These are phyloP conservation scores for Toxicodendron radicans DNA, from an alignment of 345 rosid species.

Conservation along the genomic window DNA sequence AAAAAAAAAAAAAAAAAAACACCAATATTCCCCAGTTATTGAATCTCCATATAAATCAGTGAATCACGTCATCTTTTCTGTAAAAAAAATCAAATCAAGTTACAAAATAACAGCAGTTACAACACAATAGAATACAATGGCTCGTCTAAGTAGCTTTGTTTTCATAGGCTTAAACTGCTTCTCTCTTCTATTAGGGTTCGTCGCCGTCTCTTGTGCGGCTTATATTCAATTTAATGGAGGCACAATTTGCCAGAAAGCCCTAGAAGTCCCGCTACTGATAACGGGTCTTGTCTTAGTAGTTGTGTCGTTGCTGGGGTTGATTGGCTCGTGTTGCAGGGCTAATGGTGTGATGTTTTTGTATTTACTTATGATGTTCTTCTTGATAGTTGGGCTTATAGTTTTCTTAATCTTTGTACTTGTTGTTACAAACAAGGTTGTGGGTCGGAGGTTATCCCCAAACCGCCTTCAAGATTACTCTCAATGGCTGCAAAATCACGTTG, in stretches of 20 bases:
- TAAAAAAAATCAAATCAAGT: neutral
- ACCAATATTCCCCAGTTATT: neutral
- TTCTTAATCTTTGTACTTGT: slow-evolving; percentile 22
- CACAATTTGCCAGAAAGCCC: slow-evolving; percentile 30
- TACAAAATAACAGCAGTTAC: neutral
- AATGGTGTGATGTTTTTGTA: slow-evolving; percentile 23
- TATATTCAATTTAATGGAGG: slow-evolving; percentile 12
- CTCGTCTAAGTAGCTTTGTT: neutral
- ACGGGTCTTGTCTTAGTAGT: slow-evolving; percentile 20
- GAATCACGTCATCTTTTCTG: neutral
- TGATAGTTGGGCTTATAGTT: slow-evolving; percentile 20
- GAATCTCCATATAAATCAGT: neutral
- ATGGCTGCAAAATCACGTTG: slow-evolving; percentile 31
- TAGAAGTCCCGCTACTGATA: slow-evolving; percentile 29
- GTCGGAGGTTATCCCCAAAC: slow-evolving; percentile 18
- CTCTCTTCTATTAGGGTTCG: slow-evolving; percentile 20
- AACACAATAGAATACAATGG: neutral
- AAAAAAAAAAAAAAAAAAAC: no score
- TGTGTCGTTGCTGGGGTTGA: slow-evolving; percentile 30
- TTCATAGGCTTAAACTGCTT: slow-evolving; percentile 16
- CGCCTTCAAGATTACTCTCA: slow-evolving; percentile 31
- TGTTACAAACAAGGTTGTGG: slow-evolving; percentile 30
- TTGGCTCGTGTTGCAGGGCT: slow-evolving; percentile 26
- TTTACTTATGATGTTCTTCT: slow-evolving; percentile 20
- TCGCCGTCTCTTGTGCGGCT: slow-evolving; percentile 11